phyloP scores from a whole-genome alignment of 1,284 basidiomycete genomes.

The Xerocomus minutiporus region DNA sequence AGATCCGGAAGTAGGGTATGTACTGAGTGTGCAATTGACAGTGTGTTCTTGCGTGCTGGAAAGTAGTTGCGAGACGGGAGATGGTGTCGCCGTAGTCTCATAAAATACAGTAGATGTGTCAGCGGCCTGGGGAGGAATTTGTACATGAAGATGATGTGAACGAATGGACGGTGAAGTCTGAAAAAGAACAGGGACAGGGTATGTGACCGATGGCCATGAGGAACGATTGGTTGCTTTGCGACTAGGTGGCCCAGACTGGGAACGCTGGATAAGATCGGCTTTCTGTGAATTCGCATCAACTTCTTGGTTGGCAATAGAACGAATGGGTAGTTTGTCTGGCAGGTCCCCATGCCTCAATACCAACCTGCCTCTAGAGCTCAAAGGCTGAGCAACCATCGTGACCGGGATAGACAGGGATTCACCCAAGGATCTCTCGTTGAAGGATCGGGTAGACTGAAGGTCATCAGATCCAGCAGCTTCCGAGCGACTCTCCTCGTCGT shows the following conservation, averaged over 20 bases:
- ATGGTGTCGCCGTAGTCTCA: constrained; percentile 43
- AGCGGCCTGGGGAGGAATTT: constrained; percentile 21
- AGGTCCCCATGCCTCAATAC: constrained; percentile 12
- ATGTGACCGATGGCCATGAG: constrained; percentile 34
- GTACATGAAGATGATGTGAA: constrained; percentile 35
- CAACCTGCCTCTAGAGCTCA: constrained; percentile 25
- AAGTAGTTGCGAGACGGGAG: constrained; percentile 19
- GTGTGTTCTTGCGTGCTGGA: constrained; percentile 18
- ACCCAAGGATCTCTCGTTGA: constrained; percentile 41
- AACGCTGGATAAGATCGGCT: constrained; percentile 37
- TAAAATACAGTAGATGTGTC: constrained; percentile 57
- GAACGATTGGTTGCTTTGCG: constrained; percentile 34
- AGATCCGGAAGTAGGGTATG: constrained; percentile 43
- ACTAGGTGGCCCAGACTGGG: constrained; percentile 38
- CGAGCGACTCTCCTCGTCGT: constrained; percentile 58
- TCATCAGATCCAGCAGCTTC: constrained; percentile 63
- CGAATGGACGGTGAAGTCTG: constrained; percentile 39
- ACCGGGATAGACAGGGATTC: constrained; percentile 15
- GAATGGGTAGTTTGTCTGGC: constrained; percentile 9
- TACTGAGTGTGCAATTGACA: constrained; percentile 23
- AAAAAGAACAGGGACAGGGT: constrained; percentile 34
- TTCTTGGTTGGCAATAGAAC: constrained; percentile 21
- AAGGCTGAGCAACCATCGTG: constrained; percentile 6
- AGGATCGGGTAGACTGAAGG: constrained; percentile 57
- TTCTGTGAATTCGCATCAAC: constrained; percentile 26